Base-by-base conservation (phyloP, 345 rosid genomes). In the Lepidium aucheri region DNA sequence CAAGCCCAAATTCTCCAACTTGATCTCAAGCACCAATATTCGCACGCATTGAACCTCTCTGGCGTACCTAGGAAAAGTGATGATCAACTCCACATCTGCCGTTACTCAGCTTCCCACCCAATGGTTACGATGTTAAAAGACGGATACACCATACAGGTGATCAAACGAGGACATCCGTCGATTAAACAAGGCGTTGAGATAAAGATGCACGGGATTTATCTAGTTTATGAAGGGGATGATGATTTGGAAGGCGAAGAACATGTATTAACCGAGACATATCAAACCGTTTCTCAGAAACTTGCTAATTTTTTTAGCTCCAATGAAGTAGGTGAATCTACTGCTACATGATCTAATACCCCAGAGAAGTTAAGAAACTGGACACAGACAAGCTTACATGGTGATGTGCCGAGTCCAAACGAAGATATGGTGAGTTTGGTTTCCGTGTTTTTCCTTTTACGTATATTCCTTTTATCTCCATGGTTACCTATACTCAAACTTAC, bases 51-150 rank as follows among this genome's bases (percentile, higher is more conserved):
- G 74, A 0, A 58, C 30, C 59, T 89, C 13, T 32, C 1, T 41
- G 94, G 94, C 53, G 80, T 87, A 41, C 88, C 91, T 0, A 69
- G 46, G 28, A 69, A 76, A 15, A 62, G 74, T 43, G 49, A 64
- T 26, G 82, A 82, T 67, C 86, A 87, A 26, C 75, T 90, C 22
- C 74, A 81, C 82, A 47, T 87, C 36, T 74, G 81, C 63, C 72
- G 89, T 6, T 86, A 67, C 73, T 55, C 84, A 3, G 69, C 38
- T 10, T 8, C 3, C 8, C 57, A 39, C 35, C 81, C 80, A 1
- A 53, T 83, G 44, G 83, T 86, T 65, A 41, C 14, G 6, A 16
- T 1, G 18, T 18, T 73, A 22, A 44, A 73, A 67, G 73, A 73
- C 15, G 63, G 77, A 15, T 66, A 44, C 72, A 73, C 50, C 3